Conservation (phyloP, 2,329 filamentous ascomycete genomes). For the Lojkania enalia region DNA sequence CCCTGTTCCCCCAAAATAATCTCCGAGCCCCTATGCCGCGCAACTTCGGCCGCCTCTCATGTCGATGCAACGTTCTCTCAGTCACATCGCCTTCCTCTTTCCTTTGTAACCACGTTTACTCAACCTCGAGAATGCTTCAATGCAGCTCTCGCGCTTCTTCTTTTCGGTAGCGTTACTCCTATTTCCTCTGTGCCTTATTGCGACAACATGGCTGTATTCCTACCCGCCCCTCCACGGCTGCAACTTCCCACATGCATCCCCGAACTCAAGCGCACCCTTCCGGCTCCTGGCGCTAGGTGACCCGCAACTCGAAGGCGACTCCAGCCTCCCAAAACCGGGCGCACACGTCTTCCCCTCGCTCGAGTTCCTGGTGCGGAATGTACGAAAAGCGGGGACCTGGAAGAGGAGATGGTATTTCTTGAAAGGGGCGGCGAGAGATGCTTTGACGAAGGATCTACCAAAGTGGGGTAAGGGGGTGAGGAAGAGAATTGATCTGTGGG, state of each 20-base stretch:
- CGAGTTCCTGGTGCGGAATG: constrained; percentile 37
- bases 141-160: constrained; percentile 55
- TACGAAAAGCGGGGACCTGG: constrained; percentile 23
- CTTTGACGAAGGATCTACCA: constrained; percentile 62
- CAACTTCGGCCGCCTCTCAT: constrained; percentile 8
- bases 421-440: constrained; percentile 16
- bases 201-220: constrained; percentile 80
- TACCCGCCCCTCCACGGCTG: constrained; percentile 83
- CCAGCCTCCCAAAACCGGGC: constrained; percentile 65
- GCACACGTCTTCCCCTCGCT: constrained; percentile 45
- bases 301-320: constrained; percentile 91
- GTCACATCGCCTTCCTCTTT: constrained; percentile 6
- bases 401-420: constrained; percentile 10
- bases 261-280: constrained; percentile 65
- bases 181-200: constrained; percentile 68
- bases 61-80: constrained; percentile 8
- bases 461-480: constrained; percentile 67
- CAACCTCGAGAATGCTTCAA: constrained; percentile 48
- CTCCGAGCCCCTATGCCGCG: constrained; percentile 5
- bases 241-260: constrained; percentile 65
- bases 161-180: constrained; percentile 54
- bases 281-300: constrained; percentile 86
- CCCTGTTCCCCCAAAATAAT: neutral
- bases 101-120: constrained; percentile 4
- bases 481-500: constrained; percentile 84